These are phyloP conservation scores for Poronia punctata DNA, from an alignment of 495 filamentous ascomycete genomes.

Conservation along the genomic window DNA sequence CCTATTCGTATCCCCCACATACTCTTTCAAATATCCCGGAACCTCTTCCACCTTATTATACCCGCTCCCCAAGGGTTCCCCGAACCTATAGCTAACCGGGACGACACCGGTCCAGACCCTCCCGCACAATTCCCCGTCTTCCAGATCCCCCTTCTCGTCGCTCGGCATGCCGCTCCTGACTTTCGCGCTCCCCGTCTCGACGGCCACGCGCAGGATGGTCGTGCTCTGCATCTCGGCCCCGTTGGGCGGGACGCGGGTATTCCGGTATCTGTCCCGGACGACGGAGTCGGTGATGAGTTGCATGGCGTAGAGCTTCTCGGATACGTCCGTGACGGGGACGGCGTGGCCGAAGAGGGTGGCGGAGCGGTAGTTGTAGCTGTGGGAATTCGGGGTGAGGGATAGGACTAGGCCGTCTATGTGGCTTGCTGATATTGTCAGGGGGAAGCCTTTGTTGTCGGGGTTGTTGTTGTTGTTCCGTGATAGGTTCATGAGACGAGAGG, in stretches of 20 bases:
- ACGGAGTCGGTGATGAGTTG: conserved; percentile 71
- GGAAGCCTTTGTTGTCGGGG: conserved; percentile 37
- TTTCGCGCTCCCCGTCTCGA: conserved; percentile 74
- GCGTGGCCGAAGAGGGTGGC: conserved; percentile 75
- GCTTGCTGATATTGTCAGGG: conserved; percentile 59
- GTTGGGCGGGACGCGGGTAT: conserved; percentile 66
- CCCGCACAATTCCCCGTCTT: conserved; percentile 50
- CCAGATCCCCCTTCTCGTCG: conserved; percentile 65
- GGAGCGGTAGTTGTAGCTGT: conserved; percentile 87
- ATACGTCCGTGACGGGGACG: conserved; percentile 52
- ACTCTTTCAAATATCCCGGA: conserved; percentile 59
- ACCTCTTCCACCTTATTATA: conserved; percentile 53
- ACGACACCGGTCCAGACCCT: conserved; percentile 81
- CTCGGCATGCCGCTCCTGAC: conserved; percentile 58
- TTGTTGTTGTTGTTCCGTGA: conserved; percentile 36
- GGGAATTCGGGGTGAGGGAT: conserved; percentile 67
- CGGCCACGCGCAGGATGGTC: conserved; percentile 60
- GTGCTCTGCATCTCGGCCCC: conserved; percentile 72
- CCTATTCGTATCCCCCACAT: conserved; percentile 47
- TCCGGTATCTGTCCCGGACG: conserved; percentile 58
- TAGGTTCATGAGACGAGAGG: conserved; percentile 68
- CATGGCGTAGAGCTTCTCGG: conserved; percentile 81
- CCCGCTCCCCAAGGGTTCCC: conserved; percentile 58
- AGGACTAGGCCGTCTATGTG: conserved; percentile 68
- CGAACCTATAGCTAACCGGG: conserved; percentile 59